phyloP scores from a whole-genome alignment of 2,329 filamentous ascomycete genomes.

The Talaromyces verruculosus region DNA sequence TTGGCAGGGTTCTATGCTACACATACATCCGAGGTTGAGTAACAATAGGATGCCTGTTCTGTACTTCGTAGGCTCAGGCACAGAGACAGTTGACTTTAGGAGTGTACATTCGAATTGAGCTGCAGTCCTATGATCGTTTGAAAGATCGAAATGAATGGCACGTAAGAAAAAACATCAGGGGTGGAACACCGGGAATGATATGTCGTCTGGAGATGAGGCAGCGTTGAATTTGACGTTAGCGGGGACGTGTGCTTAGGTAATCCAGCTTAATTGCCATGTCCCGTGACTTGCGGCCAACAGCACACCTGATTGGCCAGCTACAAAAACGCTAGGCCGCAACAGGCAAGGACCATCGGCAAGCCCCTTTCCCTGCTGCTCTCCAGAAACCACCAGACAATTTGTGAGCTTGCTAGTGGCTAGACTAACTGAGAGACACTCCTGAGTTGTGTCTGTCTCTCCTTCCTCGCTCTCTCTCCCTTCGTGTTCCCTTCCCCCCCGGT shows the following conservation, averaged over 20 bases:
- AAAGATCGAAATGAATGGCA: neutral
- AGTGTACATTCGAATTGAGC: neutral
- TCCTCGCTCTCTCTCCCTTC: constrained; percentile 4
- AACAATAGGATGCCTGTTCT: neutral
- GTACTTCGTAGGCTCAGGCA: neutral
- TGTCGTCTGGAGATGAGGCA: neutral
- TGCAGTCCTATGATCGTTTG: neutral
- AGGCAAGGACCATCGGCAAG: constrained; percentile 2
- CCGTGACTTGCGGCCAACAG: constrained; percentile 10
- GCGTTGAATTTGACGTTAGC: neutral
- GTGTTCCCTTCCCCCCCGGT: neutral
- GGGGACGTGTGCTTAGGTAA: constrained; percentile 5
- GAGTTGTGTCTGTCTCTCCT: constrained; percentile 12
- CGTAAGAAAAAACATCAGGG: neutral
- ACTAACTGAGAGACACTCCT: constrained; percentile 12
- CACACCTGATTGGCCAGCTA: neutral
- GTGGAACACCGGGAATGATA: neutral
- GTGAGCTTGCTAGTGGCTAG: constrained; percentile 9
- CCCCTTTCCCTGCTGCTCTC: constrained; percentile 17
- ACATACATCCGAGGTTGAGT: constrained; percentile 2
- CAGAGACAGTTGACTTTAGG: neutral
- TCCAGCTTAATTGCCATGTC: constrained; percentile 1
- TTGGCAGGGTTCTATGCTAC: neutral
- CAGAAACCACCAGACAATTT: constrained; percentile 9
- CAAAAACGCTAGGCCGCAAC: neutral